Conservation (phyloP, 2,329 filamentous ascomycete species). For the Leptographium galeiforme region DNA sequence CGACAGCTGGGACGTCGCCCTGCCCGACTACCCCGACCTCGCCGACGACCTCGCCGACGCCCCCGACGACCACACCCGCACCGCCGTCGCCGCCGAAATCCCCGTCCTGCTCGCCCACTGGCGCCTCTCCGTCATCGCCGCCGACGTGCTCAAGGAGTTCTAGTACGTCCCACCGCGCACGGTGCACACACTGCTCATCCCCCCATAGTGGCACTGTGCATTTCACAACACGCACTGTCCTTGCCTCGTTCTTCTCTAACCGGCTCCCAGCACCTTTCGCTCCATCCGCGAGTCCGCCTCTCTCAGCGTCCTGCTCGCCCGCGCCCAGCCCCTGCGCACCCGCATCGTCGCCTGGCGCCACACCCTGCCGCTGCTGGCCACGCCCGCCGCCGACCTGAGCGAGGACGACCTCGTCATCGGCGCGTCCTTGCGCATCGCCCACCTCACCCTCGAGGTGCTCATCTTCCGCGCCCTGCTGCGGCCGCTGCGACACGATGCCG, state of each 20-base stretch:
- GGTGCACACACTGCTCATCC: neutral
- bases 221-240: neutral
- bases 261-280: conserved; percentile 5
- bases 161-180: conserved; percentile 9
- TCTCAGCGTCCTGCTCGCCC: conserved; percentile 9
- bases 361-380: conserved; percentile 13
- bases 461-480: conserved; percentile 16
- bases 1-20: conserved; percentile 12
- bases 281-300: conserved; percentile 3
- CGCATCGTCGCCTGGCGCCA: conserved; percentile 16
- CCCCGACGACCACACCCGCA: neutral
- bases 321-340: conserved; percentile 13
- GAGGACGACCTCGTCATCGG: conserved; percentile 14
- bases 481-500: conserved; percentile 8
- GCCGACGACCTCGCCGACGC: conserved; percentile 5
- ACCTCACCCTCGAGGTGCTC: conserved; percentile 14
- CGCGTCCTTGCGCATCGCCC: conserved; percentile 12
- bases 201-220: neutral
- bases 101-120: conserved; percentile 13
- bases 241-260: neutral
- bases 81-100: conserved; percentile 4
- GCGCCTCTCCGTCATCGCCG: conserved; percentile 12
- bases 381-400: conserved; percentile 10
- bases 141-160: conserved; percentile 14
- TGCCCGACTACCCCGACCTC: conserved; percentile 10